Evolutionary conservation across 208 protist species (phyloP).

Genomic region (Strigomonas culicis): DNA sequence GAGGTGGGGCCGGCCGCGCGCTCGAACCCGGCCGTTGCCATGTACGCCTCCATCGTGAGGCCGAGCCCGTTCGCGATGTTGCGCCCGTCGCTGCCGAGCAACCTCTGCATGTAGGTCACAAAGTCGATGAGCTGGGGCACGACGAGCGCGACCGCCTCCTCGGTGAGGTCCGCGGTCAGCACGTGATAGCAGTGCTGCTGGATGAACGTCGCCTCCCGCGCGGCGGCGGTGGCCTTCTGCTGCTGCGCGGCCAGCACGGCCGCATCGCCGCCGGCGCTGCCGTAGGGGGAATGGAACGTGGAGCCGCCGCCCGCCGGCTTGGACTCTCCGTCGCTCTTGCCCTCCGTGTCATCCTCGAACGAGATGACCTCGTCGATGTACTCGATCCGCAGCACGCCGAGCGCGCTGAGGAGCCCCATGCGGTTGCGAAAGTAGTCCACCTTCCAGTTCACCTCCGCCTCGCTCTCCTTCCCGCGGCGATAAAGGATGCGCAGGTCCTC

Average conservation of each 20-base stretch:
- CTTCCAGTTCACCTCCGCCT: conserved; percentile 50
- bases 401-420: conserved; percentile 26
- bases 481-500: conserved; percentile 4
- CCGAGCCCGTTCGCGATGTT: neutral
- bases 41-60: neutral
- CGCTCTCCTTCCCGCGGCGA: conserved; percentile 1
- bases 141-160: conserved; percentile 3
- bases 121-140: conserved; percentile 9
- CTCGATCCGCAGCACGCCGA: conserved; percentile 73
- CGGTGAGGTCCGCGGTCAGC: conserved; percentile 16
- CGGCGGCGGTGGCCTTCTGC: neutral
- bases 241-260: neutral
- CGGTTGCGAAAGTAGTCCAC: conserved; percentile 41
- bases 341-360: conserved; percentile 11
- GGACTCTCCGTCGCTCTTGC: neutral
- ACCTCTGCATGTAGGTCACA: conserved; percentile 17
- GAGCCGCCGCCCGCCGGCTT: neutral
- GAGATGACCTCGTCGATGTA: conserved; percentile 27
- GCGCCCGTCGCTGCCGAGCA: conserved; percentile 15
- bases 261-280: neutral
- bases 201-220: too few species aligned
- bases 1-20: too few species aligned
- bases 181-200: conserved; percentile 9
- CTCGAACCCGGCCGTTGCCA: neutral
- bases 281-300: neutral